Evolutionary conservation across 1,284 basidiomycete species (phyloP), one percentile per base, ranked within the genome.

Genomic region (Leccinum holopus): DNA sequence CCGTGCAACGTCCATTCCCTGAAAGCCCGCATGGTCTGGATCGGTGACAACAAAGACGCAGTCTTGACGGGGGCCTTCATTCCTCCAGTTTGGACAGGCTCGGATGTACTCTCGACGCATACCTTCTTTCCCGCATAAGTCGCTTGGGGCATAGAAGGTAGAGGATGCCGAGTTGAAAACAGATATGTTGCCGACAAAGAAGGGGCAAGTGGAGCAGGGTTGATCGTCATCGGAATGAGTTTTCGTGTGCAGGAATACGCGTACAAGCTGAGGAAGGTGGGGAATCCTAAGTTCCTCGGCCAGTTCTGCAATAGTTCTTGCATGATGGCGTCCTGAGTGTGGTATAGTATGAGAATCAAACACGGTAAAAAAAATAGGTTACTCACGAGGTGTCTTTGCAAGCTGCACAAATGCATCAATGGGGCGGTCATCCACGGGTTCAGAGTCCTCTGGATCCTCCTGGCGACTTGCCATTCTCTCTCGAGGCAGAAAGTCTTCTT

Each of bases 191-290:
- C 56, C 56, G 11, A 41, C n/a, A 10, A 16, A 59, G n/a, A 35
- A 57, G 1, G 62, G 62, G 14, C 47, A 47, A 6, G 39, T 41
- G 5, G 5, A 11, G 5, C 39, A 41, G 2, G 16, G 39, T 41
- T 41, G 39, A 10, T 41, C 39, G 16, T 41, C 8, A 5, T 41
- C 39, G 0, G 39, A 14, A 10, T 41, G 39, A 6, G 5, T 41
- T 44, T 72, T 69, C 5, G 65, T 63, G 39, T 63, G 68, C 3
- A 77, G 66, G 56, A 75, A 76, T 12, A 8, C 7, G 0, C n/a
- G 10, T 2, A 63, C 35, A 14, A 65, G 32, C 0, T 33, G 28
- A 12, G 55, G 35, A 1, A 66, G 51, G 5, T 57, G n/a, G 9
- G 60, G 37, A 2, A 66, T 35, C 1, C 2, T 14, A 1, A 66